These are phyloP conservation scores for Russula griseocarnosa DNA, from an alignment of 768 basidiomycete genomes.

Conservation along the genomic window DNA sequence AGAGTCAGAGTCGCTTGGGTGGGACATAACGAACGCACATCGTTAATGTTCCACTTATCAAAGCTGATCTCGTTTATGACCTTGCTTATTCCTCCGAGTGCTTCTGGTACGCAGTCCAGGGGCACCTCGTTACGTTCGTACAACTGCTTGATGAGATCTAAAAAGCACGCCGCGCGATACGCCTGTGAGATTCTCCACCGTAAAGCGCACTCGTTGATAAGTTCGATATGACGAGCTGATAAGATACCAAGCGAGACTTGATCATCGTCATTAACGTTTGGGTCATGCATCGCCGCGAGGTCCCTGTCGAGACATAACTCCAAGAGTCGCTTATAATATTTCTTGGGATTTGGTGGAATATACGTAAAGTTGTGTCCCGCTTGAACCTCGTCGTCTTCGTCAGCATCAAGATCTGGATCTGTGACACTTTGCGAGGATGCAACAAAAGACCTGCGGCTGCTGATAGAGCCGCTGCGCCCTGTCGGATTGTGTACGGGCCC, in stretches of 20 bases:
- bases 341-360: constrained; percentile 84
- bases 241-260: constrained; percentile 94
- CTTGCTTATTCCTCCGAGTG: constrained; percentile 67
- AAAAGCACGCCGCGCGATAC: constrained; percentile 73
- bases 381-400: constrained; percentile 59
- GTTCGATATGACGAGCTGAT: constrained; percentile 68
- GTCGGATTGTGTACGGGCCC: constrained; percentile 48
- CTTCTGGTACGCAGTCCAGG: constrained; percentile 91
- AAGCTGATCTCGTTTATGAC: constrained; percentile 65
- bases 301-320: constrained; percentile 80
- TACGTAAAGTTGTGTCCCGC: constrained; percentile 80
- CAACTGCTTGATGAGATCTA: constrained; percentile 80
- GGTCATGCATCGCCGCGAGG: constrained; percentile 83
- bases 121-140: constrained; percentile 90
- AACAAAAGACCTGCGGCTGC: constrained; percentile 60
- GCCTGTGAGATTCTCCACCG: constrained; percentile 86
- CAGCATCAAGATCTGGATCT: constrained; percentile 37
- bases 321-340: constrained; percentile 79
- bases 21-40: constrained; percentile 52
- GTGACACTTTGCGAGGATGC: constrained; percentile 31
- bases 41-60: constrained; percentile 73
- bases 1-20: constrained; percentile 16
- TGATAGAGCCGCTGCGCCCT: constrained; percentile 58
- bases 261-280: constrained; percentile 89
- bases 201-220: constrained; percentile 83